Conservation (phyloP, 2,329 filamentous ascomycete genomes). For the Colletotrichum spaethianum region DNA sequence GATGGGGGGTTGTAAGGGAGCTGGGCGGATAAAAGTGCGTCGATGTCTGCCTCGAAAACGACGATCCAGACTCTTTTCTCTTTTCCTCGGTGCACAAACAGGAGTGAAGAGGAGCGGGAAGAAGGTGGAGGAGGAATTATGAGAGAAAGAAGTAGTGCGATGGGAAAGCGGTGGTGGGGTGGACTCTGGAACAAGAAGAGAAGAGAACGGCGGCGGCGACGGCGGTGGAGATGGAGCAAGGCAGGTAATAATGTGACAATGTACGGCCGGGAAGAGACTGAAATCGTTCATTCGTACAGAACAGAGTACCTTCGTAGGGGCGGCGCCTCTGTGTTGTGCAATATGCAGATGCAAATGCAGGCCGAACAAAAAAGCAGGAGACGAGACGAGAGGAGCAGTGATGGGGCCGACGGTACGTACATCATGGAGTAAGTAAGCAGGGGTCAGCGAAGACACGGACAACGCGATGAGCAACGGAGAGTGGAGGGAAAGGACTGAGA, state of each 20-base stretch:
- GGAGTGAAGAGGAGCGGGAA: background rate
- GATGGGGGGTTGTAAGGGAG: background rate
- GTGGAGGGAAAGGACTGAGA: background rate
- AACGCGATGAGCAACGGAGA: background rate
- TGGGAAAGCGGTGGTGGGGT: constrained; percentile 14
- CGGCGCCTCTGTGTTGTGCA: background rate
- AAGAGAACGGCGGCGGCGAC: background rate
- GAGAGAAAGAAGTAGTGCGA: constrained; percentile 23
- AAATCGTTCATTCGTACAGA: background rate
- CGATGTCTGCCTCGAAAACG: background rate
- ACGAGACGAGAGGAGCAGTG: constrained; percentile 9
- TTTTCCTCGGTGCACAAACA: background rate
- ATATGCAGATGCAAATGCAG: constrained; percentile 34
- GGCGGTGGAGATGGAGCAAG: background rate
- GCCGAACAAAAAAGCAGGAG: constrained; percentile 25
- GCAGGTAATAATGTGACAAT: constrained; percentile 1
- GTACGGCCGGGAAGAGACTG: background rate
- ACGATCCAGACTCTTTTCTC: background rate
- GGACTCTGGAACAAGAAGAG: background rate
- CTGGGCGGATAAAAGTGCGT: background rate
- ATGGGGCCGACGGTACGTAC: constrained; percentile 10
- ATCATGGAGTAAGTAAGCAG: constrained; percentile 11
- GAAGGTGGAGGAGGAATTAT: background rate
- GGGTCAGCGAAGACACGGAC: background rate
- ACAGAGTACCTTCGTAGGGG: background rate